Base-by-base conservation (phyloP, 1,284 basidiomycete species). In the Acaromyces ingoldii region DNA sequence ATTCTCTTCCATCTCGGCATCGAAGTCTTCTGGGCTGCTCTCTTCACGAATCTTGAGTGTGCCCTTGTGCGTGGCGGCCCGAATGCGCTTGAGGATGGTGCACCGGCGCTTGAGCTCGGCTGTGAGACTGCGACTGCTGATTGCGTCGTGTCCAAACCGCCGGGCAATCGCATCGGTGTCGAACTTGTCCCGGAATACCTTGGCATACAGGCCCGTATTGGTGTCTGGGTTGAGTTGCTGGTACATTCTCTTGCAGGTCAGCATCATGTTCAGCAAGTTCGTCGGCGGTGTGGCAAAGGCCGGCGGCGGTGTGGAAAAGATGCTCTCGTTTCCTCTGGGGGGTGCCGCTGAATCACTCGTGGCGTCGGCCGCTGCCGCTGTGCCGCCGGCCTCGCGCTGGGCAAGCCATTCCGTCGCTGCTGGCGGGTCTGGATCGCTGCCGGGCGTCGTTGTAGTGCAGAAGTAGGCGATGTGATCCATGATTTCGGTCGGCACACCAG, bases 131-230 rank as follows among this genome's bases (percentile, higher is more conserved):
- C 19, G 39, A 0, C 63, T 50, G 2, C 55, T 55, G 21, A 70
- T 44, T 9, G 67, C 60, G 10, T 51, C 6, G 17, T 49, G 51
- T 22, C 62, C 59, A 38, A 65, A 70, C 10, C 71, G 51, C 19
- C 71, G 46, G 5, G 51, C 49, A 36, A 74, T 63, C 30, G 70
- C 65, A 19, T 51, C 59, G 6, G 52, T 52, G 44, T 74, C 71
- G 51, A 72, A 74, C 46, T 67, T 63, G 59, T 46, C 50, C 22
- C 53, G 47, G 34, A 74, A 74, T 31, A 72, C 61, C 15, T 59
- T 45, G 0, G 70, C 65, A 45, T 74, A 74, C 25, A 74, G 53
- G 4, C 59, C 47, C 11, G 69, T 62, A 38, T 70, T 72, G 29
- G 47, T 34, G 3, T 50, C n/a, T 25, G 60, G 26, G 44, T 54